Base-by-base conservation (phyloP, 2,329 filamentous ascomycete genomes). In the Apiospora aurea region DNA sequence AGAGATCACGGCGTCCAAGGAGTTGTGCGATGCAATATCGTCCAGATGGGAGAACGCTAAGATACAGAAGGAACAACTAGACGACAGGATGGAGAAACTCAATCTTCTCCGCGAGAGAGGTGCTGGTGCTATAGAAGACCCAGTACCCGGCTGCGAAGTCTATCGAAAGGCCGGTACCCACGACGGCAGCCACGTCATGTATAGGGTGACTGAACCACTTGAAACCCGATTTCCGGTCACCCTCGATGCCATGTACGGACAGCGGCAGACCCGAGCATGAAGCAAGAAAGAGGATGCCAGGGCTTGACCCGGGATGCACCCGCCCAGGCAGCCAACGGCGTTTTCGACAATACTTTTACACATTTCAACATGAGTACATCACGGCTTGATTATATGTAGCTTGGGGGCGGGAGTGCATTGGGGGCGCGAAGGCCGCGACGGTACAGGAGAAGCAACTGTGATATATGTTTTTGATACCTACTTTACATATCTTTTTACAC, bases 21-120 rank as follows among this genome's bases (percentile, higher is more conserved):
- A 70, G 69, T 43, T 70, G 4, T 46, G 69, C 53, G 41, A 66
- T 14, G 49, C 69, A 26, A 13, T 70, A 4, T 70, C 49, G 38
- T 66, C 69, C 6, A 57, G 38, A 29, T 70, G 69, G 69, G 43
- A 21, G 57, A 46, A 57, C 26, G 29, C 41, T 1, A 29, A 16
- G 13, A 11, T 46, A 13, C 69, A 70, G 16, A 70, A 66, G 53
- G 53, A 46, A 11, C 49, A 29, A 3, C 38, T 70, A 21, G 69
- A 70, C 16, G 51, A 70, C 7, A 64, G 69, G 69, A 44, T 49
- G 41, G 69, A 70, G 53, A 64, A 61, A 29, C 41, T 70, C 49
- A 21, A 46, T 11, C 69, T 70, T 11, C 49, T 70, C 41, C 69
- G 26, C 13, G 41, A 70, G 34, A 44, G 53, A 24, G 51, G 34